Percentiles rank a stretch among this genome's conserved stretches.
Evolutionary conservation across 257 asterid genomes (phyloP).

Genomic region (Solanum pennellii): DNA sequence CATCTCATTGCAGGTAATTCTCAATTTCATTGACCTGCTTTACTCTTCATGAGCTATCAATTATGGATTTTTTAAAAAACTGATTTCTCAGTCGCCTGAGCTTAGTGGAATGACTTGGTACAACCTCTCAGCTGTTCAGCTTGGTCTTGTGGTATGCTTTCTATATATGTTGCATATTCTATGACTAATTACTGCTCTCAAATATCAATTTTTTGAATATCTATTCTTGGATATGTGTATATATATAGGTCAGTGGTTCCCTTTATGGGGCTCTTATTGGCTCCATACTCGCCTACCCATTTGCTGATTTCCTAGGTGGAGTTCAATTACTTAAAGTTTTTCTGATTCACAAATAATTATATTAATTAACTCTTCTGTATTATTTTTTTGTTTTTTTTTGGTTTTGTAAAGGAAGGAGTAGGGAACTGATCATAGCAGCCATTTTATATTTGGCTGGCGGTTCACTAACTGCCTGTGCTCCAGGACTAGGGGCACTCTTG

Average conservation of each 20-base stretch:
- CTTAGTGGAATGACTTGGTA: slow-evolving; percentile 92
- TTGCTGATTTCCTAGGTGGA: slow-evolving; percentile 92
- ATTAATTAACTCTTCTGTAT: not conserved
- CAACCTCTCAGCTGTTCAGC: slow-evolving; percentile 80
- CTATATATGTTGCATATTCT: not conserved
- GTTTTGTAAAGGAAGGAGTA: slow-evolving; percentile 61
- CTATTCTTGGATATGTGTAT: slow-evolving; percentile 20
- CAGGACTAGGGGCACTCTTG: slow-evolving; percentile 70
- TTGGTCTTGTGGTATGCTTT: slow-evolving; percentile 82
- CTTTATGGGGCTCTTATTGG: slow-evolving; percentile 98
- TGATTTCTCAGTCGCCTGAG: slow-evolving; percentile 62
- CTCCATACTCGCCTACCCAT: slow-evolving; percentile 65
- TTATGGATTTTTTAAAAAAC: not conserved
- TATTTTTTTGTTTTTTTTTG: not conserved
- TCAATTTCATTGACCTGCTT: not conserved
- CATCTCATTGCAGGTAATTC: slow-evolving; percentile 70
- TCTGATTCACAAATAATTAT: not conserved
- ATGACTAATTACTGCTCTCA: not conserved
- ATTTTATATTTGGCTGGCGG: slow-evolving; percentile 58
- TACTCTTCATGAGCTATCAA: not conserved
- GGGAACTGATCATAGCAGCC: slow-evolving; percentile 81
- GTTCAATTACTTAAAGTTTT: not conserved
- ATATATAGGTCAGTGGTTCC: slow-evolving; percentile 84
- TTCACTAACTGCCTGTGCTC: slow-evolving; percentile 71
- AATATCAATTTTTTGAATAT: not conserved